A percentile compares a stretch with the other conserved stretches of the same genome.
Conservation (phyloP, 1,139 yeast species). For the Blastobotrys raffinosifermentans region DNA sequence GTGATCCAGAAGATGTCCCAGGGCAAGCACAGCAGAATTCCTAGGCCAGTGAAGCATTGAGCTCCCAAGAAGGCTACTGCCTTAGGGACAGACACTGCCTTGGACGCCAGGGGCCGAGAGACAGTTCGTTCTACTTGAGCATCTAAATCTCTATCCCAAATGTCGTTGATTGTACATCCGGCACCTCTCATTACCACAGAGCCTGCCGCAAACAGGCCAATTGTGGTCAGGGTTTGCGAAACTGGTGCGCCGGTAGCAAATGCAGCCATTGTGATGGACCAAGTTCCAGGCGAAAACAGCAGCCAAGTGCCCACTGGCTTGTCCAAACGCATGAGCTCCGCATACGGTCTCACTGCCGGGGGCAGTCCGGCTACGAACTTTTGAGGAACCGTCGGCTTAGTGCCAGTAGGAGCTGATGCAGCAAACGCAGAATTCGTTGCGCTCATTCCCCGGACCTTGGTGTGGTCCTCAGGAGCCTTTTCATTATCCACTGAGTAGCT, state of each 20-base stretch:
- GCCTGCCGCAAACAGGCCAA: slow-evolving; percentile 69
- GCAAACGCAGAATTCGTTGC: too few relatives aligned
- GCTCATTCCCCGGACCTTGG: too few relatives aligned
- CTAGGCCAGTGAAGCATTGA: slow-evolving; percentile 73
- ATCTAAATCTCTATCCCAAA: slow-evolving; percentile 78
- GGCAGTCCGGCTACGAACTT: slow-evolving; percentile 55
- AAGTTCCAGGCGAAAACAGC: slow-evolving; percentile 68
- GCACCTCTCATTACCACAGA: slow-evolving; percentile 94
- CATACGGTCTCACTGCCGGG: slow-evolving; percentile 72
- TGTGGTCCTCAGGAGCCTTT: too few relatives aligned
- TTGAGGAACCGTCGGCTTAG: slow-evolving; percentile 27
- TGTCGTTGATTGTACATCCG: slow-evolving; percentile 93
- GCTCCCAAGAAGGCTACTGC: slow-evolving; percentile 72
- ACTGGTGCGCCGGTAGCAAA: slow-evolving; percentile 64
- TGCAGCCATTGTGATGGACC: slow-evolving; percentile 87
- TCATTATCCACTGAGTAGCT: too few relatives aligned
- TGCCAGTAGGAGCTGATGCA: too few relatives aligned
- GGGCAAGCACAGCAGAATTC: slow-evolving; percentile 67
- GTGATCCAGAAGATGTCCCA: slow-evolving; percentile 78
- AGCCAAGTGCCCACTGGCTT: slow-evolving; percentile 92
- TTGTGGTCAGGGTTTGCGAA: slow-evolving; percentile 50
- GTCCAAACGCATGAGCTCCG: slow-evolving; percentile 84
- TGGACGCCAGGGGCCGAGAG: slow-evolving; percentile 87
- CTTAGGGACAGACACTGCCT: slow-evolving; percentile 63
- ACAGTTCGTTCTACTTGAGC: slow-evolving; percentile 79